Evolutionary conservation across 2,329 filamentous ascomycete species (phyloP), one percentile per base, ranked within the genome.

Genomic region (Paracamarosporium sp.): DNA sequence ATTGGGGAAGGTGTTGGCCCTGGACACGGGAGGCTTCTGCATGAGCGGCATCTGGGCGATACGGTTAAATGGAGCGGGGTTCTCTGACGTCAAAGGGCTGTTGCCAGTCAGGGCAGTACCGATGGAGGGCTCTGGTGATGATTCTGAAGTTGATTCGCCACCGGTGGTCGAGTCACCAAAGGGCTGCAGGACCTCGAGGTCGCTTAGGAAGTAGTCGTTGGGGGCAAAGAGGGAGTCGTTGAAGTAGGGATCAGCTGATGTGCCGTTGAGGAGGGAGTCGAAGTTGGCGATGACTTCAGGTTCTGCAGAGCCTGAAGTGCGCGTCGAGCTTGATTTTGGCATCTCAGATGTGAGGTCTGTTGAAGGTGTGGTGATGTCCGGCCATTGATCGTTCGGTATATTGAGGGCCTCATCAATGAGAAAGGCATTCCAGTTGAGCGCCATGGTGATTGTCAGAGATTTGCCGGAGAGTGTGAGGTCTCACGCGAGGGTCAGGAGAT

Each of bases 201-300:
- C 75, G 68, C 73, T 71, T 52, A 77, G 71, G 59, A 76, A 76
- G 67, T 77, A 76, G 62, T 77, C 73, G 69, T 74, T 75, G 35
- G 72, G 64, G 53, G 66, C 60, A 62, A 77, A 76, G 50, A 76
- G 55, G 50, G 70, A 71, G 60, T 77, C 73, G 65, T 74, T 71
- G 56, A 76, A 75, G 65, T 73, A 76, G 20, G 72, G 66, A 53
- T 76, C 71, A 62, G 61, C 62, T 62, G 67, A 68, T 50, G 64
- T 62, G 51, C 60, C 60, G 64, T 66, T 70, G 57, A 71, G 66
- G 24, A 73, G 51, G 57, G 62, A 61, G 55, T 75, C 66, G 44
- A 76, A 74, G 63, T 63, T 61, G 60, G 66, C 70, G 56, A 68
- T 52, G 64, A 70, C 70, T 56, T 71, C 68, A 66, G 69, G 65